Evolutionary conservation across 2,329 filamentous ascomycete species (phyloP), one percentile per base, ranked within the genome.

Genomic region (Ophiostoma tasmaniense): DNA sequence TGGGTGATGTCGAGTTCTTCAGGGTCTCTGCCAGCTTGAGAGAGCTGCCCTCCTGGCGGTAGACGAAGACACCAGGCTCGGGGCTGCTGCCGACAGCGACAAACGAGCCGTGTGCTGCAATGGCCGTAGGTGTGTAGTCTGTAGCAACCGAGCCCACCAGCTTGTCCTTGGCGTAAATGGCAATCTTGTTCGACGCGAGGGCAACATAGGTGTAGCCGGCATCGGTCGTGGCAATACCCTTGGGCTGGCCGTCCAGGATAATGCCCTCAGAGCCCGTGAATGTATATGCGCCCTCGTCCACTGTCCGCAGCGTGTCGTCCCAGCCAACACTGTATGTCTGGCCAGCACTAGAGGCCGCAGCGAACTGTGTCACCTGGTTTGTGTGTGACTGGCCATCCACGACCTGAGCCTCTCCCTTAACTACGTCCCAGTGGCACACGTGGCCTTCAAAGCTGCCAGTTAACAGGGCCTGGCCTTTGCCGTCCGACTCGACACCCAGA

Each of bases 401-500:
- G 14, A 85, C 84, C 37, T 87, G 84, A 28, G 89, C 92, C 61
- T 82, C 77, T 1, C 93, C 94, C 3, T 84, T 85, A 20, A 83
- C 80, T 35, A 92, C 77, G 76, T 98, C 89, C 94, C 95, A 99
- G 69, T 86, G 87, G 76, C 90, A 91, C 33, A 97, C 87, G 52
- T 91, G 87, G 64, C 95, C 95, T 72, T 99, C 95, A 73, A 93
- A 96, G 79, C 93, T 96, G 70, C 95, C 95, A 0, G 94, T 96
- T 83, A 89, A 93, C 17, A 98, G 79, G 0, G 89, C 91, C 68
- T 88, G 83, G 4, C 80, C 81, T 71, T 89, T 86, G 10, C 80
- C 80, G 39, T 85, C 81, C 1, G 79, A 82, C 7, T 83, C 85
- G 10, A 84, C 80, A 2, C 84, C 85, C 50, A 97, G 81, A 4